Base-by-base conservation (phyloP, 306 rosid species). In the Comarum palustre region DNA sequence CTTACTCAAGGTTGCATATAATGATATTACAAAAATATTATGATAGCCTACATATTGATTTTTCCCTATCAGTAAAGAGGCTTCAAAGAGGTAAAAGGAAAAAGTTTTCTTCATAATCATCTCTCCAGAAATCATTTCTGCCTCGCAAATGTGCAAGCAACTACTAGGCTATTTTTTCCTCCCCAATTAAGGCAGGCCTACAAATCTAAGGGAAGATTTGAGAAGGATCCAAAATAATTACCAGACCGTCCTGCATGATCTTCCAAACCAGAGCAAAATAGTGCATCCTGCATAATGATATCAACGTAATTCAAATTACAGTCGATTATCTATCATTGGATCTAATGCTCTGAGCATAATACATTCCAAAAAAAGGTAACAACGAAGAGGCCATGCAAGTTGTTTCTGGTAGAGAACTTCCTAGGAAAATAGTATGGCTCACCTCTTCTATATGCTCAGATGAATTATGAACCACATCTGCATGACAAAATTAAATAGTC, bases 211-310 rank as follows among this genome's bases (percentile, higher is more conserved):
- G 24, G 52, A 24, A 39, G 42, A 31, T 3, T 14, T 14, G 25
- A 36, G 51, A 74, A 69, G 4, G 72, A 46, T 32, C 38, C 43
- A 62, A 75, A 73, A 72, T 24, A 71, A 57, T 67, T 75, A 91
- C 97, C 95, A 81, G 97, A 87, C 73, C 65, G 87, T 55, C 88
- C 88, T 52, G 87, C 52, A 73, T 77, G 85, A 78, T 87, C 81
- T 41, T 81, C 87, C 75, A 89, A 84, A 74, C 85, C 89, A 41
- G 92, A 72, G 84, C 88, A 83, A 77, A 87, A 85, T 47, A 88
- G 69, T 66, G 88, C 20, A 52, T 87, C 84, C 97, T 91, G 94
- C 85, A 86, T 63, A 68, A 76, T 75, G 79, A 22, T 61, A 54
- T 31, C n/a, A 55, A 62, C 57, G 54, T 36, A 41, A 73, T 64